Conservation (phyloP, 768 basidiomycete species). For the Calocybe indica region DNA sequence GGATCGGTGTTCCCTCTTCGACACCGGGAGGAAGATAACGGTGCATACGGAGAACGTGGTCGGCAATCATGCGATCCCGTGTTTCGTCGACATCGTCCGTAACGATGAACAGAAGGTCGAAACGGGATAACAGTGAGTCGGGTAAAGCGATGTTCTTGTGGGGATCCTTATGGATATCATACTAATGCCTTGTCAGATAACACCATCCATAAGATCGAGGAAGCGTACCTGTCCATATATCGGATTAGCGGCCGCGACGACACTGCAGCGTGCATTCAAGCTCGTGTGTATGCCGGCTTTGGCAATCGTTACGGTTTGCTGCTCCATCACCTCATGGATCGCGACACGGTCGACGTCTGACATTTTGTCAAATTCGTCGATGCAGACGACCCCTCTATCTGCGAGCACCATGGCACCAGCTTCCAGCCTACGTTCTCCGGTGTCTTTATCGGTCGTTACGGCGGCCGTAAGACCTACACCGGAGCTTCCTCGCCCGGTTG, state of each 20-base stretch:
- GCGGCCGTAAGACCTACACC: constrained; percentile 99
- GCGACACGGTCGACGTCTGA: constrained; percentile 97
- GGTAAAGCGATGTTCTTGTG: constrained; percentile 98
- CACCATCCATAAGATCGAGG: constrained; percentile 2
- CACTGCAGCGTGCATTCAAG: constrained; percentile 95
- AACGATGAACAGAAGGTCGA: constrained; percentile 96
- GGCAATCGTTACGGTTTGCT: constrained; percentile 98
- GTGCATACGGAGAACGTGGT: constrained; percentile 97
- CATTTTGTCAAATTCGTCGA: constrained; percentile 99
- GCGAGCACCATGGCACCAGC: constrained; percentile 99
- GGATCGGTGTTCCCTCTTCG: constrained; percentile 90
- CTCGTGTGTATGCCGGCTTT: constrained; percentile 99
- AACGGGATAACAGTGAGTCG: constrained; percentile 96
- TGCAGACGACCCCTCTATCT: constrained; percentile 97
- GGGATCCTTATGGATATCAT: constrained; percentile 99
- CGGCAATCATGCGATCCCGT: constrained; percentile 90
- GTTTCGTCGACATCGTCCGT: constrained; percentile 97
- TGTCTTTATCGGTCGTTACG: constrained; percentile 97
- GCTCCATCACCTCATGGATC: constrained; percentile 99
- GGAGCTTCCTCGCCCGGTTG: constrained; percentile 96
- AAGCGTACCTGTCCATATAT: constrained; percentile 87
- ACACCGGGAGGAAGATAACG: constrained; percentile 94
- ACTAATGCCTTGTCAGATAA: constrained; percentile 41
- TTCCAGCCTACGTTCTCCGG: constrained; percentile 93
- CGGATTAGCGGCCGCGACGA: constrained; percentile 97